Base-by-base conservation (phyloP, 768 basidiomycete genomes). In the Clavulina sp. region DNA sequence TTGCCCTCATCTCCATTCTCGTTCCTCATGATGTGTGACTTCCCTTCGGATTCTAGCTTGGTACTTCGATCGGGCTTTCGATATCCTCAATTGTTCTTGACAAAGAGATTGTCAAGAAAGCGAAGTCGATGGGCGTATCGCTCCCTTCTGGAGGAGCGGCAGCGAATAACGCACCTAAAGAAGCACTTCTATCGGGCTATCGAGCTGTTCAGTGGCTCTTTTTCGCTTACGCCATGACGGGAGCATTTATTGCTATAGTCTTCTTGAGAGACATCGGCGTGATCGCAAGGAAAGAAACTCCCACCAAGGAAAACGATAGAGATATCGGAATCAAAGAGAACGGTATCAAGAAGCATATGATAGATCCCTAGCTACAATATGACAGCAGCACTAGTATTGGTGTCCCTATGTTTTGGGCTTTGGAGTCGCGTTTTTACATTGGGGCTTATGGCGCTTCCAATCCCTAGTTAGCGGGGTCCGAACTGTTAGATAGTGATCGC, bases 81-180 rank as follows among this genome's bases (percentile, higher is more conserved):
- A 69, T 84, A 16, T 72, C 76, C 5, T 84, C 82, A 0, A 78
- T 84, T 29, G 78, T 83, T 33, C 81, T 75, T 62, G 72, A 84
- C 57, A 63, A 69, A 1, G 71, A 75, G n/a, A 64, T 72, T 9
- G 51, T 54, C 3, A 54, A 63, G 9, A 59, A 68, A 28, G 62
- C 70, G 13, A 53, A 56, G 29, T 56, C 48, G 53, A 52, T 60
- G 38, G 70, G 66, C 31, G 66, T 71, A 43, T 55, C 23, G 40
- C 68, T 44, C 30, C 43, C 34, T 56, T 66, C 51, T 51, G 57
- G 23, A 26, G 56, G 1, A 61, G 57, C 4, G 52, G 60, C 19
- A 66, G 63, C 53, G 64, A 46, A 33, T n/a, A 29, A 43, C 2
- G 63, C 66, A 28, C 67, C 69, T 0, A 41, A 9, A 18, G 33